phyloP scores from a whole-genome alignment of 805 yeast species.

The Yarrowia sp. region DNA sequence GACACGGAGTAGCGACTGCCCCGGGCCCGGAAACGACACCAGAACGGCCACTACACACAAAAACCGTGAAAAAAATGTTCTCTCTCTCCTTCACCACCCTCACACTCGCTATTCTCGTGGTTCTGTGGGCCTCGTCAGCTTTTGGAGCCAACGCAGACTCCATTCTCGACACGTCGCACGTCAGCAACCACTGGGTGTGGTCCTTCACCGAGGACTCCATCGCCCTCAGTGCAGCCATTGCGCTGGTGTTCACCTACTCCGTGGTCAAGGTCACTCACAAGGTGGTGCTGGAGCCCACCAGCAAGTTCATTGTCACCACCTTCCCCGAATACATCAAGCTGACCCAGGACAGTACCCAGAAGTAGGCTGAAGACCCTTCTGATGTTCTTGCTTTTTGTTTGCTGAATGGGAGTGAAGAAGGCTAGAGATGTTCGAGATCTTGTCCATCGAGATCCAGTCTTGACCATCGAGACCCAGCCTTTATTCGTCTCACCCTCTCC shows the following conservation, averaged over 20 bases:
- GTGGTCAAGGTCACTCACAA: conserved; percentile 34
- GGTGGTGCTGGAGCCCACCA: conserved; percentile 30
- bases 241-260: conserved; percentile 30
- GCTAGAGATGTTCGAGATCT: too few relatives aligned
- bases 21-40: background rate
- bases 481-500: too few relatives aligned
- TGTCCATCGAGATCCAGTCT: background rate
- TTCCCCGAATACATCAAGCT: conserved; percentile 36
- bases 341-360: conserved; percentile 35
- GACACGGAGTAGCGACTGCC: background rate
- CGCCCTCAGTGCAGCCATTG: conserved; percentile 30
- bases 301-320: conserved; percentile 30
- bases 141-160: conserved; percentile 34
- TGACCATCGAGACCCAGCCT: background rate
- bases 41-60: background rate
- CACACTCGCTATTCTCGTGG: conserved; percentile 34
- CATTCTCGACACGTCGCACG: conserved; percentile 35
- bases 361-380: background rate
- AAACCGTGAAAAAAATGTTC: conserved; percentile 1
- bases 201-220: conserved; percentile 38
- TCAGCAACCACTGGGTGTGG: conserved; percentile 36
- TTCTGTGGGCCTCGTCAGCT: conserved; percentile 33
- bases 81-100: conserved; percentile 35
- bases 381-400: background rate
- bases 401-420: conserved; percentile 1